Evolutionary conservation across 805 yeast genomes (phyloP), one percentile per base, ranked within the genome.

Genomic region (Ogataea corticis): DNA sequence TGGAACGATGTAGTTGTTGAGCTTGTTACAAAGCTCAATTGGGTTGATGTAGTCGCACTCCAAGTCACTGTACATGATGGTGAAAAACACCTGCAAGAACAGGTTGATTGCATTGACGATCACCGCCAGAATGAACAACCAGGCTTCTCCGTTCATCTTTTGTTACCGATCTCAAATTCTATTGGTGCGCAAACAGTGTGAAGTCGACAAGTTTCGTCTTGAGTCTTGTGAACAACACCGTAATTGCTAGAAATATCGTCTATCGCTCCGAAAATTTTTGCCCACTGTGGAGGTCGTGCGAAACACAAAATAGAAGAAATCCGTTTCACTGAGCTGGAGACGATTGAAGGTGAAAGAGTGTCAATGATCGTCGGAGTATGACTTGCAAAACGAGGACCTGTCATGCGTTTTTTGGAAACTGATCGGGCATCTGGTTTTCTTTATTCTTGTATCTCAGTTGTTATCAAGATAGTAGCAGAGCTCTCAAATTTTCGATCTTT

Each of bases 21-120:
- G 80, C 62, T 87, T 85, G 72, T 88, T 88, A 72, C 99, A 94
- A 58, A 94, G 77, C 70, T 92, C 98, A 65, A 92, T 89, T 46
- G 98, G 98, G 68, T 92, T 94, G 72, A 92, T 91, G 75, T 92
- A 94, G 69, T 94, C 99, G 62, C 91, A 83, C 69, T 88, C 98
- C 67, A 91, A 77, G 70, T 91, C 98, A 54, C 96, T 87, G 74
- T 87, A 92, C 85, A 90, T 83, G 69, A 91, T 90, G 40, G 97
- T 89, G 78, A 91, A 91, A 68, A 87, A 94, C 45, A 91, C 97
- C 72, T 91, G 97, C 32, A 87, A 75, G 64, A 92, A 90, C 70
- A 92, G 75, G 76, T 87, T 89, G 57, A 86, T 79, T 48, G 96
- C 94, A 69, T 92, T 92, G 52, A 85, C 76, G 48, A 91, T 64